Evolutionary conservation across 768 basidiomycete genomes (phyloP).

Genomic region (Tylopilus plumbeoviolaceoides): DNA sequence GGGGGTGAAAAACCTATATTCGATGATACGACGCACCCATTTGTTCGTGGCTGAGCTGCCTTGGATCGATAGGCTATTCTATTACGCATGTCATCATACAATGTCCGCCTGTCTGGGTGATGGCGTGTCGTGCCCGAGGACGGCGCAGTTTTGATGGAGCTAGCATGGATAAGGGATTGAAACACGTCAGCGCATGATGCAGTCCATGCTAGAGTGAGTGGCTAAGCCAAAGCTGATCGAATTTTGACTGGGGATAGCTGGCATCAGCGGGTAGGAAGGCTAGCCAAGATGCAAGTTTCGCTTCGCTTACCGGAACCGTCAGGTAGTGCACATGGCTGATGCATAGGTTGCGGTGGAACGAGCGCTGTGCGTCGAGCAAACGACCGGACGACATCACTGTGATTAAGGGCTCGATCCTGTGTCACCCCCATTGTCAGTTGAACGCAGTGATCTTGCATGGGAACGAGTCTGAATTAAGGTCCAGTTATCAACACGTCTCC

Average conservation of each 20-base stretch:
- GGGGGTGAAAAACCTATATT: not conserved
- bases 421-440: not conserved
- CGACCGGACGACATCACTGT: not conserved
- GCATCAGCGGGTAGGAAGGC: not conserved
- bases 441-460: not conserved
- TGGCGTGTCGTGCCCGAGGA: not conserved
- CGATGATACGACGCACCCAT: not conserved
- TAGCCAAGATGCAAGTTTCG: not conserved
- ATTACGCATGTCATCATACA: not conserved
- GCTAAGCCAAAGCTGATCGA: not conserved
- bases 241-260: not conserved
- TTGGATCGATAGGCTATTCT: not conserved
- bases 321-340: not conserved
- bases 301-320: not conserved
- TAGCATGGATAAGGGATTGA: not conserved
- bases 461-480: not conserved
- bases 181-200: not conserved
- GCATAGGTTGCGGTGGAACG: not conserved
- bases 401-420: not conserved
- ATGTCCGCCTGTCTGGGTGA: not conserved
- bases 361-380: not conserved
- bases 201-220: no score
- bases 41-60: not conserved
- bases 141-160: constrained; percentile 2
- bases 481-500: not conserved